Evolutionary conservation across 192 early-diverging fungal species (phyloP), one percentile per base, ranked within the genome.

Genomic region (Rhizophlyctis rosea): DNA sequence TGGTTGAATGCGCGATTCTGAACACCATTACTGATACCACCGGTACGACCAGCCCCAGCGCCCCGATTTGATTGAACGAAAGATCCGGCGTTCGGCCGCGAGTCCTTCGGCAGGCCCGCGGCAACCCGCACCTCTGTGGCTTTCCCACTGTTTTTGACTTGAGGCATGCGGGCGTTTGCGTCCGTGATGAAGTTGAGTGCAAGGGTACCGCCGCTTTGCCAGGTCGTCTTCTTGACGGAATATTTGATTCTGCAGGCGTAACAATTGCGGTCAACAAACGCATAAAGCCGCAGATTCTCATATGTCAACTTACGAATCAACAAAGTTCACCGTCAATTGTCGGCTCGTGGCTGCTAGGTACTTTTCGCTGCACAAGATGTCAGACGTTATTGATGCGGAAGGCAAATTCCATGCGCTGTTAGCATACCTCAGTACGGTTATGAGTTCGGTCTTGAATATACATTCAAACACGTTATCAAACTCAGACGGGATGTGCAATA

Each of bases 381-480:
- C n/a, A n/a, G n/a, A n/a, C n/a, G n/a, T n/a, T n/a, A n/a, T n/a
- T n/a, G n/a, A n/a, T n/a, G n/a, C n/a, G n/a, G 31, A 70, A 47
- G 9, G 3, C 16, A 13, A 62, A 31, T 21, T 34, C 28, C 9
- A 49, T 65, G 31, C 50, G 31, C 29, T 30, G 4, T 52, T 53
- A 49, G n/a, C 23, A 11, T 53, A 78, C 77, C 75, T 81, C 44
- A 81, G 59, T 3, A 80, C 78, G 2, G 81, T 83, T 32, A 85
- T 64, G 35, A 85, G 57, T 64, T 85, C 83, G 1, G 83, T 85
- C 57, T 85, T 85, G 59, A 84, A 80, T 7, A 78, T 62, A 48
- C 77, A 74, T 53, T 85, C 79, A 50, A 80, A 47, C 27, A 85
- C 81, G 64, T 73, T 77, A 59, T 84, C 81, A 62, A 74, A 85